Evolutionary conservation across 2,329 filamentous ascomycete species (phyloP), one percentile per base, ranked within the genome.

Genomic region (Fusarium hostae): DNA sequence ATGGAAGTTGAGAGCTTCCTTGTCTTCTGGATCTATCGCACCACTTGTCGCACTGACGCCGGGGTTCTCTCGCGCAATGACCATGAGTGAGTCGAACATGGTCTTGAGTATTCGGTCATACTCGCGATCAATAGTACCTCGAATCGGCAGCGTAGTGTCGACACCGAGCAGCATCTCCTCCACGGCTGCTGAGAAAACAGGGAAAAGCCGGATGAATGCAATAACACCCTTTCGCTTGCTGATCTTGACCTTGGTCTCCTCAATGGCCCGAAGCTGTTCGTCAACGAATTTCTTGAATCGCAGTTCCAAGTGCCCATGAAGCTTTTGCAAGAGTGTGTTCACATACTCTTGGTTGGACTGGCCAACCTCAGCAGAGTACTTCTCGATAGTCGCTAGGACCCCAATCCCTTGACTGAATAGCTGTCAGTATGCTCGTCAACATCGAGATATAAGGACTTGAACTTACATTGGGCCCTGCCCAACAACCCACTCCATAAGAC

Each of bases 221-320:
- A 98, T 98, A 62, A 99, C 94, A 15, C 96, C 95, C 83, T 97
- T 98, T 74, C 96, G 92, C 86, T 98, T 98, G 86, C 97, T 98
- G 82, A 98, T 94, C 85, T 98, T 98, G 80, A 99, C 95, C 82
- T 98, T 98, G 41, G 95, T 98, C 68, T 98, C 96, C 82, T 98
- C 96, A 71, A 98, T 97, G 9, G 94, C 95, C 30, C 94, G 93
- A 65, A 98, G 92, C 80, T 99, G 96, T 71, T 97, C 94, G 73
- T 98, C 95, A 12, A 98, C 90, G 76, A 98, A 98, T 70, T 93
- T 94, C 68, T 88, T 90, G 83, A 97, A 98, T 5, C 93, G 88
- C 5, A 88, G 87, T 73, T 92, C 89, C 22, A 98, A 85, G 44
- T 88, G 89, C 61, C 90, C 88, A 74, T 96, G 93, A 13, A 97